phyloP scores from a whole-genome alignment of 768 basidiomycete genomes.

The Mycena rebaudengoi region DNA sequence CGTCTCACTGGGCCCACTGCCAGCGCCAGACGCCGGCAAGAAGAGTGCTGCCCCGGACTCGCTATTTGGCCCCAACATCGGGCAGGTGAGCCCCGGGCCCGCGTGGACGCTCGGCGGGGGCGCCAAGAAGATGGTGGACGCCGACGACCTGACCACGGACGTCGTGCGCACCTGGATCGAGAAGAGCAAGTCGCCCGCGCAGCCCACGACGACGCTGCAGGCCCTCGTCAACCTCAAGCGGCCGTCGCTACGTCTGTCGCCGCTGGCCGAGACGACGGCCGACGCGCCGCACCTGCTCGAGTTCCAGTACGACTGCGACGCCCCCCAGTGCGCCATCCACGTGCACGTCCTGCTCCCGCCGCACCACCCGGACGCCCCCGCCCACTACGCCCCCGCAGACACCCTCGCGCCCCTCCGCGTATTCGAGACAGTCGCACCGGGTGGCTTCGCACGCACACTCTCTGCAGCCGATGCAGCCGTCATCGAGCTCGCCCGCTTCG shows the following conservation, averaged over 20 bases:
- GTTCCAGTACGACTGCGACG: constrained; percentile 93
- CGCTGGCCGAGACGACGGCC: constrained; percentile 59
- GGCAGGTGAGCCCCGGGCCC: constrained; percentile 73
- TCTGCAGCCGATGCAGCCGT: constrained; percentile 81
- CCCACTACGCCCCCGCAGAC: constrained; percentile 42
- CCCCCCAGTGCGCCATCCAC: constrained; percentile 83
- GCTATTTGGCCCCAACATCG: constrained; percentile 92
- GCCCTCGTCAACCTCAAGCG: constrained; percentile 95
- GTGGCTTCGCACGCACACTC: constrained; percentile 83
- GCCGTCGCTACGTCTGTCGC: constrained; percentile 83
- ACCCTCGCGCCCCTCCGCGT: constrained; percentile 64
- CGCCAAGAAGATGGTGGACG: constrained; percentile 58
- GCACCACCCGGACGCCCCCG: constrained; percentile 63
- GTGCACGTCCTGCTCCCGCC: constrained; percentile 79
- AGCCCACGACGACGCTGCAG: constrained; percentile 90
- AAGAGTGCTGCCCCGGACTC: constrained; percentile 64
- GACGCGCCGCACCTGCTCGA: constrained; percentile 74
- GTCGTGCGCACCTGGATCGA: constrained; percentile 86
- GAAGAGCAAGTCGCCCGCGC: constrained; percentile 68
- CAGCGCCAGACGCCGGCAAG: neutral
- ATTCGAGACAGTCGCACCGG: constrained; percentile 73
- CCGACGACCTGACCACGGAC: constrained; percentile 83
- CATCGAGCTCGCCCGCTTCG: constrained; percentile 83
- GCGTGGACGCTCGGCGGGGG: constrained; percentile 73
- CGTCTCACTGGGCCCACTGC: constrained; percentile 13